phyloP scores from a whole-genome alignment of 2,329 filamentous ascomycete species.

The Hypomyces rosellus region DNA sequence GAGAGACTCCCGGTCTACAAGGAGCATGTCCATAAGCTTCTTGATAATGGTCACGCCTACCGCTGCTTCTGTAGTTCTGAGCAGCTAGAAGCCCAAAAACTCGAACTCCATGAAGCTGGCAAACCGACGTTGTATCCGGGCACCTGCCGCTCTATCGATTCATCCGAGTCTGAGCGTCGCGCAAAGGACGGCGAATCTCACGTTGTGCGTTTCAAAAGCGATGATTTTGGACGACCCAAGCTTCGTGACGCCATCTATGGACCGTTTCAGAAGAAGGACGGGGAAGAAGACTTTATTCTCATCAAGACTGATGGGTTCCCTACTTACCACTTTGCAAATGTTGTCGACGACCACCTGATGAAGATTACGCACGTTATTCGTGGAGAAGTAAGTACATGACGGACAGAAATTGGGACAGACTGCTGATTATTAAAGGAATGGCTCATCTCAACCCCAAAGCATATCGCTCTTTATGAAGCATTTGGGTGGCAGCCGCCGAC shows the following conservation, averaged over 20 bases:
- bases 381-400: conserved; percentile 57
- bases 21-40: conserved; percentile 60
- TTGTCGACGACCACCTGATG: conserved; percentile 95
- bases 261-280: conserved; percentile 47
- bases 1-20: conserved; percentile 70
- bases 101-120: conserved; percentile 49
- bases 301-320: conserved; percentile 88
- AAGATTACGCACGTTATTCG: conserved; percentile 91
- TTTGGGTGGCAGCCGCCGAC: conserved; percentile 66
- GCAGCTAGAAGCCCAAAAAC: conserved; percentile 61
- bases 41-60: conserved; percentile 71
- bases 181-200: conserved; percentile 64
- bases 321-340: conserved; percentile 96
- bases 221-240: conserved; percentile 46
- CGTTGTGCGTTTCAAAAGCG: conserved; percentile 69
- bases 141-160: conserved; percentile 62
- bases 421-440: conserved; percentile 58
- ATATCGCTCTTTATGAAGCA: conserved; percentile 64
- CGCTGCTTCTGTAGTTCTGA: conserved; percentile 84
- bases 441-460: conserved; percentile 85
- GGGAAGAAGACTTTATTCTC: conserved; percentile 77
- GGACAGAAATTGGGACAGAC: neutral
- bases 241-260: conserved; percentile 81
- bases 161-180: conserved; percentile 62
- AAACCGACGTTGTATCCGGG: conserved; percentile 47